These are phyloP conservation scores for Sporothrix variecibatus DNA, from an alignment of 2,329 filamentous ascomycete species.

Conservation along the genomic window DNA sequence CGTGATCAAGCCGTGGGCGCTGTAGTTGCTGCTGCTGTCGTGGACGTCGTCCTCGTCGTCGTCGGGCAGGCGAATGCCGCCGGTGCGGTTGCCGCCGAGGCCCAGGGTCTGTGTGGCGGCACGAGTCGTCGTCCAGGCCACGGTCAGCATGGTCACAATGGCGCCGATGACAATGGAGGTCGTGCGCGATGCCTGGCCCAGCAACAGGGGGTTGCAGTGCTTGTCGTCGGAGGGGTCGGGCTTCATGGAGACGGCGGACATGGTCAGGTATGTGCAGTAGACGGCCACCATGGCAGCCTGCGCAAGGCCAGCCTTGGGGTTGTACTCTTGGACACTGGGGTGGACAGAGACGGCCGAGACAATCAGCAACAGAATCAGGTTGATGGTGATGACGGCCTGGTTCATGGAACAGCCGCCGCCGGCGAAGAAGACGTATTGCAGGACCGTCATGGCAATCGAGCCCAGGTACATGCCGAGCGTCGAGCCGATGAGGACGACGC, in stretches of 20 bases:
- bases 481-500: conserved; percentile 83
- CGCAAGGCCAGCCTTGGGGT: conserved; percentile 91
- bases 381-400: conserved; percentile 92
- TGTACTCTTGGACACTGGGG: conserved; percentile 84
- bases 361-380: conserved; percentile 77
- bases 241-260: conserved; percentile 98
- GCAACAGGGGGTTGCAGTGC: conserved; percentile 88
- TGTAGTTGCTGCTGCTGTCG: conserved; percentile 17
- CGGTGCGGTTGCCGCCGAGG: conserved; percentile 61
- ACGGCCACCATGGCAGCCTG: conserved; percentile 96
- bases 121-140: conserved; percentile 95
- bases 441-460: conserved; percentile 87
- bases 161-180: conserved; percentile 91
- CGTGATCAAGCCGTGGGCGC: conserved; percentile 74
- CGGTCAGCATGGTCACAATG: conserved; percentile 92
- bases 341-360: conserved; percentile 87
- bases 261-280: conserved; percentile 98
- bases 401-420: conserved; percentile 85
- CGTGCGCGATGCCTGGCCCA: conserved; percentile 81
- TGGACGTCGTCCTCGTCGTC: conserved; percentile 51
- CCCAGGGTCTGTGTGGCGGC: conserved; percentile 89
- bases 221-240: conserved; percentile 89
- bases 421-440: conserved; percentile 98
- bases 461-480: conserved; percentile 91
- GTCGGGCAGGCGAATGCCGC: conserved; percentile 64